Conservation (phyloP, 1,139 yeast genomes). For the Blastobotrys illinoisensis region DNA sequence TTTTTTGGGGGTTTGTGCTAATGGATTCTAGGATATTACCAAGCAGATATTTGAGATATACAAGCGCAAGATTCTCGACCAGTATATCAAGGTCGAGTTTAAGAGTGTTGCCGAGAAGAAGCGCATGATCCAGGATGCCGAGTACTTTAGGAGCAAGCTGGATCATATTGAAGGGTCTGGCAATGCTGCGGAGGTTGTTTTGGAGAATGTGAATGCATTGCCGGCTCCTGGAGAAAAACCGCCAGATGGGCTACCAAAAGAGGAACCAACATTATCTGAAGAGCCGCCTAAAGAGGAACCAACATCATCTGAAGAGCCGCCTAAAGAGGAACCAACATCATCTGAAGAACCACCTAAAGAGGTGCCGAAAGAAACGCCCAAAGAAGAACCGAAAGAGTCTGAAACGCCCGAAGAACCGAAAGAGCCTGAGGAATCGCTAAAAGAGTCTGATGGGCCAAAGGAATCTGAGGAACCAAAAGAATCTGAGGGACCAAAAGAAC, state of each 20-base stretch:
- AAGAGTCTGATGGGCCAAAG: constrained; percentile 4
- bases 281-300: constrained; percentile 2
- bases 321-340: no score
- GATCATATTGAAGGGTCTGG: constrained; percentile 60
- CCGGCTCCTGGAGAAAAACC: constrained; percentile 31
- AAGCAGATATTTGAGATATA: constrained; percentile 48
- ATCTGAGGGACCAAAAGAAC: not conserved
- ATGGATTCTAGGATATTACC: constrained; percentile 21
- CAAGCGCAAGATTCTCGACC: constrained; percentile 50
- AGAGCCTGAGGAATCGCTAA: not conserved
- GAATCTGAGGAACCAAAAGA: not conserved
- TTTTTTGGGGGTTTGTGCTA: constrained; percentile 2
- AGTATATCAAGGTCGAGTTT: constrained; percentile 49
- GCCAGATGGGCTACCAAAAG: constrained; percentile 3
- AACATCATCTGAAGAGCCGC: constrained; percentile 4
- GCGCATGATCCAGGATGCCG: constrained; percentile 54
- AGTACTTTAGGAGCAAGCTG: constrained; percentile 56
- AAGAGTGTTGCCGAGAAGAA: constrained; percentile 30
- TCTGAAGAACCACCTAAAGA: not conserved
- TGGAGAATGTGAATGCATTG: constrained; percentile 58
- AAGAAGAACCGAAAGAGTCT: not conserved
- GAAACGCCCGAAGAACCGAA: no score
- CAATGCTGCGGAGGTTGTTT: constrained; percentile 56
- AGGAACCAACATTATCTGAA: constrained; percentile 1
- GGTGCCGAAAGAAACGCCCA: constrained; percentile 1